Evolutionary conservation across 2,329 filamentous ascomycete genomes (phyloP).

Genomic region (Grosmannia huntii): DNA sequence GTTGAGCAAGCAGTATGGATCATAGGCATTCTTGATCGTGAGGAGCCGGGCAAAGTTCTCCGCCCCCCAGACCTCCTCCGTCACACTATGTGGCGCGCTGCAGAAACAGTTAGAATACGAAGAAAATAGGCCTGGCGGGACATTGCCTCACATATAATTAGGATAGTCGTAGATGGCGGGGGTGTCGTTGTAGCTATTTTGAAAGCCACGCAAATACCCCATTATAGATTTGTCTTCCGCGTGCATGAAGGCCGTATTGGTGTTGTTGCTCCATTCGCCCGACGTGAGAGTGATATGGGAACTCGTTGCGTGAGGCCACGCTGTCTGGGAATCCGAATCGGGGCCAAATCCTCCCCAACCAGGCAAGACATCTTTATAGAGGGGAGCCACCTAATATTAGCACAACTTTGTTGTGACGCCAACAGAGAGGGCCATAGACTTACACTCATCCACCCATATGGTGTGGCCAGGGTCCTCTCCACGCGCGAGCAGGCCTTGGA

Average conservation of each 20-base stretch:
- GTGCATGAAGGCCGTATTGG: conserved; percentile 2
- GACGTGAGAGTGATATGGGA: conserved; percentile 1
- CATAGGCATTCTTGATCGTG: background rate
- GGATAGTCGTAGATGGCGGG: conserved; percentile 1
- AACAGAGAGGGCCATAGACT: background rate
- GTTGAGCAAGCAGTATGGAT: conserved; percentile 1
- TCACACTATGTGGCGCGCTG: conserved; percentile 1
- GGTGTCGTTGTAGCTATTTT: background rate
- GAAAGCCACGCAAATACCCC: background rate
- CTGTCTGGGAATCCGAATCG: background rate
- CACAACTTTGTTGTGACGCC: background rate
- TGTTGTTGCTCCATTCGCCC: conserved; percentile 2
- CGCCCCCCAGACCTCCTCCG: background rate
- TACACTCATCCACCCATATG: conserved; percentile 3
- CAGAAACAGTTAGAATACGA: background rate
- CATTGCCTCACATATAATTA: background rate
- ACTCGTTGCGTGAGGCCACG: conserved; percentile 1
- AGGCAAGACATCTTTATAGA: background rate
- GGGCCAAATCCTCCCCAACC: background rate
- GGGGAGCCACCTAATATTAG: background rate
- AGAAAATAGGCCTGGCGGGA: background rate
- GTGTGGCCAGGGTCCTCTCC: conserved; percentile 2
- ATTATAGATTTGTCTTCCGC: background rate
- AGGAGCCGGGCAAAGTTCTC: conserved; percentile 1
- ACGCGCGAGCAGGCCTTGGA: conserved; percentile 1